phyloP scores from a whole-genome alignment of 805 yeast species.

The Millerozyma miso region DNA sequence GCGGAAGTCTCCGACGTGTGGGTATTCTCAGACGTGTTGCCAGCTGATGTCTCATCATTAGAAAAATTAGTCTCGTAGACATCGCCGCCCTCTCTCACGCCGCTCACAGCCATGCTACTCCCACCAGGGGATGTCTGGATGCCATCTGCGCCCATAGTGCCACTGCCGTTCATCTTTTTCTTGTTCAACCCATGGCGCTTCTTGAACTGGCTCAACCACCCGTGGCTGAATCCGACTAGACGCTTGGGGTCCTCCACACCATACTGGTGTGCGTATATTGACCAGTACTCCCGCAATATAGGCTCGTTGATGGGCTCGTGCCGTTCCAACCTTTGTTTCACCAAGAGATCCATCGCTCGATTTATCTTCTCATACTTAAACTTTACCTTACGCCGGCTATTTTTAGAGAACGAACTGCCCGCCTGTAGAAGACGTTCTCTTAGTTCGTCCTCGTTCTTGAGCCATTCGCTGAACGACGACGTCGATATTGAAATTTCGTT shows the following conservation, averaged over 20 bases:
- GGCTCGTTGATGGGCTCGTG: conserved; percentile 53
- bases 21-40: conserved; percentile 4
- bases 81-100: conserved; percentile 7
- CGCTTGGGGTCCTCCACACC: conserved; percentile 62
- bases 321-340: conserved; percentile 38
- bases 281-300: conserved; percentile 53
- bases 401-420: conserved; percentile 25
- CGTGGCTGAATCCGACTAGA: conserved; percentile 51
- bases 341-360: conserved; percentile 54
- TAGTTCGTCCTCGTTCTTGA: conserved; percentile 49
- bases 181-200: conserved; percentile 49
- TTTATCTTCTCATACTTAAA: conserved; percentile 57
- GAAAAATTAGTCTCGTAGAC: conserved; percentile 15
- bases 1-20: conserved; percentile 4
- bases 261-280: conserved; percentile 46
- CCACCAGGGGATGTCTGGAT: conserved; percentile 1
- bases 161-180: conserved; percentile 21
- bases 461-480: conserved; percentile 58
- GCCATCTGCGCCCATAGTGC: conserved; percentile 1
- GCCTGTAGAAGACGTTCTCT: conserved; percentile 41
- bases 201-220: conserved; percentile 61
- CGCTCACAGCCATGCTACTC: background rate
- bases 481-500: conserved; percentile 53
- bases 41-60: conserved; percentile 4
- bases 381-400: conserved; percentile 42